Evolutionary conservation across 148 eudicot species (phyloP).

Genomic region (Talinum fruticosum): DNA sequence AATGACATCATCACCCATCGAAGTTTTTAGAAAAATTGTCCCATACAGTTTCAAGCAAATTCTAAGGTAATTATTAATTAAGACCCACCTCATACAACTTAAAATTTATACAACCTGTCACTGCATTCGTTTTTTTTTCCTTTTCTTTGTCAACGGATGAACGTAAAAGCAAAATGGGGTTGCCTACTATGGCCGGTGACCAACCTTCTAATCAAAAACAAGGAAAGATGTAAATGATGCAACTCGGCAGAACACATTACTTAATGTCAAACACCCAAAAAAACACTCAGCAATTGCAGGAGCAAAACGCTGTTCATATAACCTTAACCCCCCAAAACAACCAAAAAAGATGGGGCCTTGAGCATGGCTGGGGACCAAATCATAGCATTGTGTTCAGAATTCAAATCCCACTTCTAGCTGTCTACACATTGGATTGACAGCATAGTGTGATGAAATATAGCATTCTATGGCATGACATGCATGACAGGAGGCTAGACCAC

Average conservation of each 20-base stretch:
- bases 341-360: background rate
- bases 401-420: background rate
- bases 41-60: background rate
- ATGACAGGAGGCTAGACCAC: constrained; percentile 11
- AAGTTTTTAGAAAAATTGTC: background rate
- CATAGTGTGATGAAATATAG: background rate
- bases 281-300: too few relatives aligned
- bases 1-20: background rate
- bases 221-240: too few relatives aligned
- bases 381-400: background rate
- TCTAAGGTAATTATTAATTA: background rate
- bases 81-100: background rate
- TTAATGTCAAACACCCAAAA: background rate
- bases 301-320: too few relatives aligned
- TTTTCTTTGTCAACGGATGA: background rate
- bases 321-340: too few relatives aligned
- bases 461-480: constrained; percentile 4
- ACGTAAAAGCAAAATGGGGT: too few relatives aligned
- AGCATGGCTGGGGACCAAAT: background rate
- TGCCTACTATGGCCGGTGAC: too few relatives aligned
- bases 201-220: too few relatives aligned
- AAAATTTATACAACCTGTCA: background rate
- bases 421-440: background rate
- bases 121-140: background rate
- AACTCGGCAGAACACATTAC: too few relatives aligned